Evolutionary conservation across 805 yeast species (phyloP), one percentile per base, ranked within the genome.

Genomic region (Wilhelminamyces savonicus): DNA sequence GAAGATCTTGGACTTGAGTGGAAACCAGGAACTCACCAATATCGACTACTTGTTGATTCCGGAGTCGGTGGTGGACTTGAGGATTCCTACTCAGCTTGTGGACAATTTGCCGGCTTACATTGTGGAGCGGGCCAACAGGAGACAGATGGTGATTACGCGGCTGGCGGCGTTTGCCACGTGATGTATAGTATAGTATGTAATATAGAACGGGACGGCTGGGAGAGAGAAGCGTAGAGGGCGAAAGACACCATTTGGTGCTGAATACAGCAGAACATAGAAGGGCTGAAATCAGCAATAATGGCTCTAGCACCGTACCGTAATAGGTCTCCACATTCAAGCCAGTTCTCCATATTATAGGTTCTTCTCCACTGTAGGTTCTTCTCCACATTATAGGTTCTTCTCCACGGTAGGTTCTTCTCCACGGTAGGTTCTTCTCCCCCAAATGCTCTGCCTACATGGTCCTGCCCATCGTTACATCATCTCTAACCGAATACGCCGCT

Each of bases 31-130:
- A 22, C 48, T 65, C 21, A 40, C 48, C 15, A 54, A 50, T 28
- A 44, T 65, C 16, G 71, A 64, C 31, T 60, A 55, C 22, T 48
- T 63, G 18, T 29, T 48, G 5, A 41, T 63, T 4, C 71, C 71
- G 2, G 59, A 56, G 12, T 49, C 65, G 3, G 52, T 65, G 3
- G 39, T 44, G n/a, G 63, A 55, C n/a, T 43, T 65, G 28, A 39
- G 55, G 27, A 40, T 63, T 14, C 61, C 69, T 3, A 43, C 59
- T 7, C 58, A 54, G 25, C 45, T 59, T 25, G 39, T 59, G 8
- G 42, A 44, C 7, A 57, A 60, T 33, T 44, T 64, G 23, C 70
- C 70, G 1, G 52, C 50, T 1, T 48, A 53, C 30, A 44, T 63
- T 7, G 50, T 62, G 14, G 69, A 62, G 24, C 46, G 67, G 23